Conservation (phyloP, 2,329 filamentous ascomycete genomes). For the Dryadomyces quercus-mongolicae region DNA sequence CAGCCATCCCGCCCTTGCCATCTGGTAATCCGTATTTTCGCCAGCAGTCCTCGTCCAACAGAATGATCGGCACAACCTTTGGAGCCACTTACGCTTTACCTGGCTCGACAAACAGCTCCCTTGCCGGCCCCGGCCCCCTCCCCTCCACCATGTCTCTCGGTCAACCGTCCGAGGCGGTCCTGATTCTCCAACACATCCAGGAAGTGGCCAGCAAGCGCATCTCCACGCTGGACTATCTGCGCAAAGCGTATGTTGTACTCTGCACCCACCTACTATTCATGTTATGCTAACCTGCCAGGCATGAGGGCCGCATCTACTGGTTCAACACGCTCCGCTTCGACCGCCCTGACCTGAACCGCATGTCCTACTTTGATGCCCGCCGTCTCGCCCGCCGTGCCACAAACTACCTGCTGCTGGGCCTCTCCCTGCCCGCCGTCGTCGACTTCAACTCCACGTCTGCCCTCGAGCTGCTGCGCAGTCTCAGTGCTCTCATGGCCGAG, state of each 20-base stretch:
- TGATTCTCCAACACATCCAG: conserved; percentile 56
- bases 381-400: conserved; percentile 84
- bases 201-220: conserved; percentile 87
- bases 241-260: conserved; percentile 61
- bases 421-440: conserved; percentile 79
- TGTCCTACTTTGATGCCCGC: conserved; percentile 75
- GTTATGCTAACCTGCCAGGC: conserved; percentile 34
- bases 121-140: conserved; percentile 12
- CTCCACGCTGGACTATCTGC: conserved; percentile 82
- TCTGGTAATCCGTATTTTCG: neutral
- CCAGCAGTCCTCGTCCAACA: neutral
- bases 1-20: neutral
- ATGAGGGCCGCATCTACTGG: conserved; percentile 93
- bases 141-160: conserved; percentile 18
- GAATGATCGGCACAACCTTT: conserved; percentile 3
- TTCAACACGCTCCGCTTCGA: conserved; percentile 95
- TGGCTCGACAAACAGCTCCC: neutral
- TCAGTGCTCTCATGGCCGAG: conserved; percentile 76
- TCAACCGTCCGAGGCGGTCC: conserved; percentile 25
- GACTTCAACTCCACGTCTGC: conserved; percentile 74
- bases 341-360: conserved; percentile 62
- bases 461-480: conserved; percentile 73
- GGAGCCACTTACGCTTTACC: neutral
- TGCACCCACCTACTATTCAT: neutral
- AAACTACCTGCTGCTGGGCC: conserved; percentile 84